Evolutionary conservation across 352 stramenopile species (phyloP).

Genomic region (Pelagophyceae sp.): DNA sequence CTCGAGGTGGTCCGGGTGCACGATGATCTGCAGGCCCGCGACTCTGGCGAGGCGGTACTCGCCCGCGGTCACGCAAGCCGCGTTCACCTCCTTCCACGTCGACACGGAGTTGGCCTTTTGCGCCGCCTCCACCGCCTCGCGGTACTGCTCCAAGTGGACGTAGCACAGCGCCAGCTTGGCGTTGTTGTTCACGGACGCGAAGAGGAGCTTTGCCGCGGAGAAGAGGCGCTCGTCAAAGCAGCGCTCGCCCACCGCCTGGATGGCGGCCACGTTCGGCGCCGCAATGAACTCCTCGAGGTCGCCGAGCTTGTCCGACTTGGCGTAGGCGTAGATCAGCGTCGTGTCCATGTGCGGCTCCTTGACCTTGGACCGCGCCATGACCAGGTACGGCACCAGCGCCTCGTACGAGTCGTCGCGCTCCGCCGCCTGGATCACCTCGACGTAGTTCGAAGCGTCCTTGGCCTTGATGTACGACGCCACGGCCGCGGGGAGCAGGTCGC

Average conservation of each 20-base stretch:
- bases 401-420: conserved; percentile 91
- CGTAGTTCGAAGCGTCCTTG: conserved; percentile 91
- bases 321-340: conserved; percentile 97
- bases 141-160: conserved; percentile 95
- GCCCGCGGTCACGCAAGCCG: conserved; percentile 90
- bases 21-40: conserved; percentile 98
- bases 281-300: conserved; percentile 99
- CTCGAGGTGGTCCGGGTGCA: conserved; percentile 98
- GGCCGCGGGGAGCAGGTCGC: conserved; percentile 70
- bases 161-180: conserved; percentile 98
- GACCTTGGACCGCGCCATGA: conserved; percentile 96
- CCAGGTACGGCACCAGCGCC: conserved; percentile 94
- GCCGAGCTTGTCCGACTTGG: conserved; percentile 94
- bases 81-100: conserved; percentile 99
- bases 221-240: conserved; percentile 97
- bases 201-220: conserved; percentile 95
- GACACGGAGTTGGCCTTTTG: conserved; percentile 97
- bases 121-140: conserved; percentile 95
- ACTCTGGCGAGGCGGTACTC: conserved; percentile 95
- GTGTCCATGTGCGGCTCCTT: conserved; percentile 99
- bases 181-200: conserved; percentile 99
- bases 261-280: conserved; percentile 97
- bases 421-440: conserved; percentile 91
- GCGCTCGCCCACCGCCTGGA: conserved; percentile 95
- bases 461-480: conserved; percentile 98